A percentile compares a stretch with the other conserved stretches of the same genome.
Conservation (phyloP, 2,329 filamentous ascomycete species). For the Neofusicoccum cordaticola region DNA sequence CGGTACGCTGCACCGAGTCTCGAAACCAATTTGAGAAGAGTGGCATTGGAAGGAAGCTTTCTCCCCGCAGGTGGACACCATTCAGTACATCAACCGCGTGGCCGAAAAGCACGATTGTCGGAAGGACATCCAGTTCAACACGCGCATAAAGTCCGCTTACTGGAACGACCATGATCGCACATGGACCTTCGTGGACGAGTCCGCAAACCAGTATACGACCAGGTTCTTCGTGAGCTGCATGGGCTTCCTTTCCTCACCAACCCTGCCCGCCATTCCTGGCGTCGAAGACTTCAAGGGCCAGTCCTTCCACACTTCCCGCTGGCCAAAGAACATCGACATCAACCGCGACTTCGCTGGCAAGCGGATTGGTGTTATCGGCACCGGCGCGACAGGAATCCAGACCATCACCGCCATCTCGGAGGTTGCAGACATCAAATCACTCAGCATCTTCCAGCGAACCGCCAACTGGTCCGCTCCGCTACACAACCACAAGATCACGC, state of each 20-base stretch:
- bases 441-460: slow-evolving; percentile 21
- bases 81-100: slow-evolving; percentile 29
- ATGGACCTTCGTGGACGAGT: slow-evolving; percentile 21
- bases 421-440: slow-evolving; percentile 7
- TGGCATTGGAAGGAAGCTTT: slow-evolving; percentile 23
- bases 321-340: too few relatives aligned
- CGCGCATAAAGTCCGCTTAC: slow-evolving; percentile 18
- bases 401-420: slow-evolving; percentile 21
- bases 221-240: slow-evolving; percentile 20
- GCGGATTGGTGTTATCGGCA: too few relatives aligned
- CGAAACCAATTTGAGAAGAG: not conserved
- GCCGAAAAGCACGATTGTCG: slow-evolving; percentile 23
- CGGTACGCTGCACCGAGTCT: too few relatives aligned
- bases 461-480: slow-evolving; percentile 24
- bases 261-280: slow-evolving; percentile 15
- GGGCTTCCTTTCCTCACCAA: slow-evolving; percentile 21
- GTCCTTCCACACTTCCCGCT: too few relatives aligned
- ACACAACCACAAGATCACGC: slow-evolving; percentile 19
- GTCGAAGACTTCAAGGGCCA: too few relatives aligned
- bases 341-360: slow-evolving; percentile 10
- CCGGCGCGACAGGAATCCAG: too few relatives aligned
- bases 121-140: slow-evolving; percentile 24
- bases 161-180: not conserved
- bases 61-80: slow-evolving; percentile 26
- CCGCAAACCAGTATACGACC: slow-evolving; percentile 11